Conservation (phyloP, 306 rosid genomes). For the Medicago ruthenica region DNA sequence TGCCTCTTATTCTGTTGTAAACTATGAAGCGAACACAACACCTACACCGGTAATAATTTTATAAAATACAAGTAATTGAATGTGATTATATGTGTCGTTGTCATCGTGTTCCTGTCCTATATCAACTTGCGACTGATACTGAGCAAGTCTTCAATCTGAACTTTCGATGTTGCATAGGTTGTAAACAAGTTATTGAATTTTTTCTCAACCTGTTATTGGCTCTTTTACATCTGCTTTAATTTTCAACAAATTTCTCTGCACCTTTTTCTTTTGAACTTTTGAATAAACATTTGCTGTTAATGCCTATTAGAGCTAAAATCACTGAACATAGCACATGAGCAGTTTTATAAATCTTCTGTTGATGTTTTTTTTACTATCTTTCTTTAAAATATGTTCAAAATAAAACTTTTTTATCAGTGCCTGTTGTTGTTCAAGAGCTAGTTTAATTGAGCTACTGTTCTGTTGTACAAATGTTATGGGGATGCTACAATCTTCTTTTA, state of each 20-base stretch:
- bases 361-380: too few species aligned
- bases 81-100: background rate
- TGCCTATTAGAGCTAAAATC: too few species aligned
- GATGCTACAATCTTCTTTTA: conserved; percentile 11
- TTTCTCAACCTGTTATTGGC: conserved; percentile 15
- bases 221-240: background rate
- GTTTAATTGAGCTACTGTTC: conserved; percentile 26
- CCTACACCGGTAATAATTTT: too few species aligned
- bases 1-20: too few species aligned
- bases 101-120: background rate
- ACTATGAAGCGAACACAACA: too few species aligned
- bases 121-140: background rate
- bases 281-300: too few species aligned
- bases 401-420: background rate
- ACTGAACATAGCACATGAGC: too few species aligned
- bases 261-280: too few species aligned
- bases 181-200: conserved; percentile 22
- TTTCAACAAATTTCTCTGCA: too few species aligned
- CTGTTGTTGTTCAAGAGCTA: conserved; percentile 4
- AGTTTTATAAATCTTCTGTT: too few species aligned
- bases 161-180: background rate
- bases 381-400: too few species aligned
- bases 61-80: background rate
- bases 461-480: conserved; percentile 24
- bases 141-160: background rate